Conservation (phyloP, 2,329 filamentous ascomycete species). For the Xylaria digitata region DNA sequence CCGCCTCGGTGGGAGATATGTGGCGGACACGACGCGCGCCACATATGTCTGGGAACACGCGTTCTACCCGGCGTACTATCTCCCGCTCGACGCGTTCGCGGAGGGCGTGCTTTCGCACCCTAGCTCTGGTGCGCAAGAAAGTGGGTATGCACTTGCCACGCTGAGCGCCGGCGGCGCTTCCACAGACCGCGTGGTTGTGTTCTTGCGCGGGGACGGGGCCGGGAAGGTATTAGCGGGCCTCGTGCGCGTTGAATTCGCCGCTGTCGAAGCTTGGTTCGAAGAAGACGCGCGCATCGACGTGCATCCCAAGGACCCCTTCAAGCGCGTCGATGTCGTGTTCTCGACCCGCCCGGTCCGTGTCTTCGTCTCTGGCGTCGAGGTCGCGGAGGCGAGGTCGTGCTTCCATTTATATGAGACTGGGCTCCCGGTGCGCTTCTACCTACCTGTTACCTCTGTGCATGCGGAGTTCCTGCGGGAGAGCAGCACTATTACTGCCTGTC, state of each 20-base stretch:
- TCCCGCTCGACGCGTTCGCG: slow-evolving; percentile 45
- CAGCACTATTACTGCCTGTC: slow-evolving; percentile 66
- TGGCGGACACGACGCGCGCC: slow-evolving; percentile 51
- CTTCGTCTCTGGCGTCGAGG: slow-evolving; percentile 48
- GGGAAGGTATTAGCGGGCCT: slow-evolving; percentile 39
- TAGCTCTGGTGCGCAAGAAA: neutral
- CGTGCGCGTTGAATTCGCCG: slow-evolving; percentile 43
- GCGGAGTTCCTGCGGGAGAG: slow-evolving; percentile 60
- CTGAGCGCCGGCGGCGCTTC: slow-evolving; percentile 35
- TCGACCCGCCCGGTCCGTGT: slow-evolving; percentile 66
- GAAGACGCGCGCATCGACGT: slow-evolving; percentile 69
- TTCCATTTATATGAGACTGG: slow-evolving; percentile 71
- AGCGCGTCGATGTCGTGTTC: slow-evolving; percentile 70
- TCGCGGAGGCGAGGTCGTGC: slow-evolving; percentile 58
- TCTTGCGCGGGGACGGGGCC: slow-evolving; percentile 31
- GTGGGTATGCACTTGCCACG: slow-evolving; percentile 39
- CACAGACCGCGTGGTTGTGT: slow-evolving; percentile 44
- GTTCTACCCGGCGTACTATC: slow-evolving; percentile 52
- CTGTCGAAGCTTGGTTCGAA: slow-evolving; percentile 58
- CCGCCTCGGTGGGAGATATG: slow-evolving; percentile 45
- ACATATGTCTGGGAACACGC: slow-evolving; percentile 53
- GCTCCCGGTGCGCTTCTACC: slow-evolving; percentile 68
- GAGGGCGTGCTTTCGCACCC: slow-evolving; percentile 23
- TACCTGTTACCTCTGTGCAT: slow-evolving; percentile 64
- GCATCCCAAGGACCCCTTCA: slow-evolving; percentile 76